phyloP scores from a whole-genome alignment of 345 rosid species.

The Diplotaxis tenuifolia region DNA sequence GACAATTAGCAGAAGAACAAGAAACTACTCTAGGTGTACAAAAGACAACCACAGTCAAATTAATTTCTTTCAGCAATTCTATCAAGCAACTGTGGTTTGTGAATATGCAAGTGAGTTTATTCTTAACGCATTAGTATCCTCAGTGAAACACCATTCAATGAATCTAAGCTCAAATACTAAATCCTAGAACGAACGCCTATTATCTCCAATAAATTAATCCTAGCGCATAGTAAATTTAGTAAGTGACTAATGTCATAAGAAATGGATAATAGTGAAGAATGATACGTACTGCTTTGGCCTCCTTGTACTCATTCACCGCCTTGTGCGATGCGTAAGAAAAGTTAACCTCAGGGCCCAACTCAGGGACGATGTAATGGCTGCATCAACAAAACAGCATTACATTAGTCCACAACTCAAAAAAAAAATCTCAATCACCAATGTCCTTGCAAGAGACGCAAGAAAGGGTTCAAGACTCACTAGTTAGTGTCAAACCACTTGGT shows the following conservation, averaged over 20 bases:
- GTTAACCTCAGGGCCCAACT: slow-evolving; percentile 86
- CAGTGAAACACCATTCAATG: not conserved
- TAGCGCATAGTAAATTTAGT: not conserved
- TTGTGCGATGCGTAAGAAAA: slow-evolving; percentile 96
- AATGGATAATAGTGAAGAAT: slow-evolving; percentile 16
- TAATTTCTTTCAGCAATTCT: not conserved
- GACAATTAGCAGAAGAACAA: not conserved
- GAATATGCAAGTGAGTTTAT: not conserved
- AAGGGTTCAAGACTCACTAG: slow-evolving; percentile 65
- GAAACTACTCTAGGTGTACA: not conserved
- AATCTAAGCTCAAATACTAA: not conserved
- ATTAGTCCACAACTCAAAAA: not conserved
- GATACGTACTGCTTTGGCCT: slow-evolving; percentile 80
- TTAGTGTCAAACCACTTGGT: slow-evolving; percentile 99
- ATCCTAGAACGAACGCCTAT: not conserved
- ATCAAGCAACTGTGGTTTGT: not conserved
- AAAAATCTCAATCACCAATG: not conserved
- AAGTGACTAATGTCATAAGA: not conserved
- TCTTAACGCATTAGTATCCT: not conserved
- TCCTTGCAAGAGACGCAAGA: not conserved
- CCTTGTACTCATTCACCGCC: slow-evolving; percentile 90
- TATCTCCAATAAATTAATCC: not conserved
- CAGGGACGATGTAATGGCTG: slow-evolving; percentile 97
- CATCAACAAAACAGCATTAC: slow-evolving; percentile 13
- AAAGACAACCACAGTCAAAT: not conserved